Base-by-base conservation (phyloP, 2,329 filamentous ascomycete species). In the Stachybotrys echinatus region DNA sequence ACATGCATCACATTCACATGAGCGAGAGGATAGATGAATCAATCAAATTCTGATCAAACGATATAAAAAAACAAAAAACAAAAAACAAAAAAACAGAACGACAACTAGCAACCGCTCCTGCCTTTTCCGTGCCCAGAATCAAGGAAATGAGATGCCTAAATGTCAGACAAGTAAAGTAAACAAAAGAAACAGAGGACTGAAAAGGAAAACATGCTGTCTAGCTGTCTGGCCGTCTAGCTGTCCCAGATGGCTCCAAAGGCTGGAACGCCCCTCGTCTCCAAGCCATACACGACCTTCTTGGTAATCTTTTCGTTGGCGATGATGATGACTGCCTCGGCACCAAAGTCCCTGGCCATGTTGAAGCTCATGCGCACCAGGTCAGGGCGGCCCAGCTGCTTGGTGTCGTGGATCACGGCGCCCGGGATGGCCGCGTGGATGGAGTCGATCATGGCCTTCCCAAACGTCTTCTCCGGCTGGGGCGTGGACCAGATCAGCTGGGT, bases 171-270 rank as follows among this genome's bases (percentile, higher is more conserved):
- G 18, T 45, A 23, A 45, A 45, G 23, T 8, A 45, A 23, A 45
- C 22, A 12, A 23, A 23, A 22, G 19, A 27, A 21, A 17, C 20
- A 3, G 42, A 23, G 23, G 17, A 23, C 17, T 45, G 21, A 21
- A 34, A 34, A 34, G 10, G 27, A 10, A 14, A 34, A 34, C 10
- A 14, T 5, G 27, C 27, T 34, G 27, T 34, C 27, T 34, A 34
- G 46, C 70, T 73, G 53, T 91, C 88, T n/a, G n/a, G n/a, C n/a
- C n/a, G 59, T 44, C 55, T 49, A 73, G 46, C 70, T 73, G 53
- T 91, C 88, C 70, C 85, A 91, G 58, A 91, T 88, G 8, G 87
- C 84, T 6, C 87, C 88, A 67, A 79, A 90, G 8, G 85, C 85
- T 3, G 81, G 75, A 7, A 89, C 66, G 0, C 85, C 84, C 49